These are phyloP conservation scores for Croton laevigatus DNA, from an alignment of 441 rosid genomes.

Conservation along the genomic window DNA sequence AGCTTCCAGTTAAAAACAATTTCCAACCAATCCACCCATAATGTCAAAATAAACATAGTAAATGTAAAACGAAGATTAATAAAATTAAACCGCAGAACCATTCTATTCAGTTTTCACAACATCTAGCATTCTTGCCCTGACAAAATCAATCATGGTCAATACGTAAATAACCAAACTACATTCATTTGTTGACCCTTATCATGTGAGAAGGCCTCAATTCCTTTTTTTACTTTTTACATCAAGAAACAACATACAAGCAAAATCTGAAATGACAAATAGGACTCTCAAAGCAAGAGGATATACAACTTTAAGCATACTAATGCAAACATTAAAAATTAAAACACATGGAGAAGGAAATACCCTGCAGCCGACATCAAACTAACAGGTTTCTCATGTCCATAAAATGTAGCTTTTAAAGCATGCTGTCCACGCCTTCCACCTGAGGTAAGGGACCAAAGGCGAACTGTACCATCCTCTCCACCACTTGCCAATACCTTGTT, in stretches of 20 bases:
- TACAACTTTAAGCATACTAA: slow-evolving; percentile 1
- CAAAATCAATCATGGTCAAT: background rate
- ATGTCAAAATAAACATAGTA: background rate
- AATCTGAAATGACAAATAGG: background rate
- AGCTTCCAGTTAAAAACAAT: background rate
- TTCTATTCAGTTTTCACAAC: background rate
- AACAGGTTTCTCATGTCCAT: slow-evolving; percentile 60
- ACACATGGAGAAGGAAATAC: slow-evolving; percentile 28
- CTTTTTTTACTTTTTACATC: background rate
- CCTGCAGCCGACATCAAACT: slow-evolving; percentile 57
- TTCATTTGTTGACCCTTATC: background rate
- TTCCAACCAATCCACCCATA: background rate
- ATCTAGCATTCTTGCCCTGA: background rate
- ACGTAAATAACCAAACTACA: background rate
- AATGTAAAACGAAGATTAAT: background rate
- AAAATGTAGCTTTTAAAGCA: slow-evolving; percentile 57
- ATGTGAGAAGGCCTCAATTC: slow-evolving; percentile 2
- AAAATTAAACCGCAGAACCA: background rate
- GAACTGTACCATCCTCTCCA: slow-evolving; percentile 70
- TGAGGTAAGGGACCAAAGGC: slow-evolving; percentile 67
- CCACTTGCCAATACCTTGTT: slow-evolving; percentile 58
- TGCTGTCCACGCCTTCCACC: slow-evolving; percentile 50
- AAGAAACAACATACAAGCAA: slow-evolving; percentile 7
- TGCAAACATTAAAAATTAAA: slow-evolving; percentile 5
- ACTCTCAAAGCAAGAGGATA: background rate